Percentiles rank a stretch among this genome's conserved stretches.
phyloP scores from a whole-genome alignment of 441 rosid genomes.

The Populus hybrid region DNA sequence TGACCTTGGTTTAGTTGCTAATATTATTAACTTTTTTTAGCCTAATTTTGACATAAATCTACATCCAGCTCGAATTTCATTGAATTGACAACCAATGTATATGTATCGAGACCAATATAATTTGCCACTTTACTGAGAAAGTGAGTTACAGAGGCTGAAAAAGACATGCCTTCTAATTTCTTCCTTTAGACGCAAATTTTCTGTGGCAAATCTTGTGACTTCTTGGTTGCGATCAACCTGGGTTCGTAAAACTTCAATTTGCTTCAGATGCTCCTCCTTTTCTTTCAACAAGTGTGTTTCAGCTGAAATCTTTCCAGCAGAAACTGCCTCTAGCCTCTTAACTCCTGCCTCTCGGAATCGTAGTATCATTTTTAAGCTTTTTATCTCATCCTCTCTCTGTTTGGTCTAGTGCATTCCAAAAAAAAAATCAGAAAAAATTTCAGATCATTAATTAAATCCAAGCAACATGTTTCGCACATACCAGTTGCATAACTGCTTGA shows the following conservation, averaged over 20 bases:
- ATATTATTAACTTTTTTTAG: not conserved
- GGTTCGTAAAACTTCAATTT: slow-evolving; percentile 72
- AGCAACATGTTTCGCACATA: slow-evolving; percentile 30
- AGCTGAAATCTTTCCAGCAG: slow-evolving; percentile 79
- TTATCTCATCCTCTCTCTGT: slow-evolving; percentile 90
- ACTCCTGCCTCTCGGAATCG: slow-evolving; percentile 88
- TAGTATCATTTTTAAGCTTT: slow-evolving; percentile 88
- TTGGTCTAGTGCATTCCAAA: slow-evolving; percentile 54
- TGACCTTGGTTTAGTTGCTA: not conserved
- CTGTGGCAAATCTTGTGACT: slow-evolving; percentile 98
- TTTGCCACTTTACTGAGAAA: not conserved
- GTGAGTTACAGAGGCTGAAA: slow-evolving; percentile 3
- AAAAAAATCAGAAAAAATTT: not conserved
- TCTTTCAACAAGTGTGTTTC: slow-evolving; percentile 84
- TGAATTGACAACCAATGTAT: not conserved
- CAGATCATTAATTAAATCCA: not conserved
- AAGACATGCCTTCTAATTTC: slow-evolving; percentile 79
- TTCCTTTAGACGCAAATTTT: slow-evolving; percentile 85
- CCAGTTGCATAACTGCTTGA: slow-evolving; percentile 83
- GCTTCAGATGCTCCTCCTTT: slow-evolving; percentile 74
- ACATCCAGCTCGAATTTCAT: not conserved
- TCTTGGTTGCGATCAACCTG: slow-evolving; percentile 93
- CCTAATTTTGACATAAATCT: not conserved
- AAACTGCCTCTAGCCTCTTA: slow-evolving; percentile 86
- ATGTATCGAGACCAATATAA: not conserved